Conservation (phyloP, 202 grass and related monocot species). For the Bolboschoenoplectus hybrid region DNA sequence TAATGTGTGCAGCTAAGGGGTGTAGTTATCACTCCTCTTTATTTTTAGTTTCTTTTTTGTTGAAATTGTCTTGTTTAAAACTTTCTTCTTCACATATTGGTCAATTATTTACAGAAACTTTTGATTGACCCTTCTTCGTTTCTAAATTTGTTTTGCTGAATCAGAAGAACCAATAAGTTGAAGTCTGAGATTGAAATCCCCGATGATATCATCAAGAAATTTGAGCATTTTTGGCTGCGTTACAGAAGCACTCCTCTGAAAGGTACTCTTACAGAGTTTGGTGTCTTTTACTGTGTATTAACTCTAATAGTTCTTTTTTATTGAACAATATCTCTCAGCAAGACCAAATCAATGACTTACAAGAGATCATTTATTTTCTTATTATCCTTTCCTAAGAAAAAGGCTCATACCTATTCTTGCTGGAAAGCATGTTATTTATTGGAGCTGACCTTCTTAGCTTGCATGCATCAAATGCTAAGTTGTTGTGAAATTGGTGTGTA, state of each 20-base stretch:
- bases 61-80: slow-evolving; percentile 14
- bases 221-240: slow-evolving; percentile 64
- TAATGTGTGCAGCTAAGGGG: no score
- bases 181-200: slow-evolving; percentile 81
- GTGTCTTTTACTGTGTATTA: background rate
- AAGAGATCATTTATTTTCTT: background rate
- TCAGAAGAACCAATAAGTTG: slow-evolving; percentile 79
- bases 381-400: background rate
- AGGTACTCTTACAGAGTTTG: slow-evolving; percentile 47
- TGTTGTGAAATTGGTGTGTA: slow-evolving; percentile 20
- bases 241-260: slow-evolving; percentile 50
- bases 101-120: slow-evolving; percentile 34
- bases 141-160: background rate
- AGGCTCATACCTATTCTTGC: background rate
- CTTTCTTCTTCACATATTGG: background rate
- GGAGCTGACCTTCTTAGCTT: background rate
- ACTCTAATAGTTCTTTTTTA: slow-evolving; percentile 21
- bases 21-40: background rate
- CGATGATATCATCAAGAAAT: slow-evolving; percentile 54
- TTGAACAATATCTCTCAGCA: background rate
- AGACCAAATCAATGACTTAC: background rate
- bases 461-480: background rate
- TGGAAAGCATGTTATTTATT: slow-evolving; percentile 3
- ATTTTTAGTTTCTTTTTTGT: background rate
- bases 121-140: slow-evolving; percentile 1